Percentiles rank a stretch among this genome's conserved stretches.
These are phyloP conservation scores for Ajuga chamaepitys DNA, from an alignment of 257 asterid genomes.

Conservation along the genomic window DNA sequence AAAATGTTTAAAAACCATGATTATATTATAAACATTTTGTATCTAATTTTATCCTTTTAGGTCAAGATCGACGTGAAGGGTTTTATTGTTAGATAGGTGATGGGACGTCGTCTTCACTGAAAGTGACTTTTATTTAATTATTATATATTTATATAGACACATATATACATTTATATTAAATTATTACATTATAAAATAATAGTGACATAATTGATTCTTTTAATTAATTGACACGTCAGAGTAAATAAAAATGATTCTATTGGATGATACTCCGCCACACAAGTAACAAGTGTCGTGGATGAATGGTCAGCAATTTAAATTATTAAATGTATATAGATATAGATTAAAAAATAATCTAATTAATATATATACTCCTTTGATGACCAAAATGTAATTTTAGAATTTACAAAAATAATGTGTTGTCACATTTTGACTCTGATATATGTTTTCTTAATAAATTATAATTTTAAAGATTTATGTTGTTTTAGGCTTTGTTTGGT, in stretches of 20 bases:
- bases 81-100: background rate
- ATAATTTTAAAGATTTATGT: no score
- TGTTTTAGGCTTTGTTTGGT: no score
- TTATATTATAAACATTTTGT: no score
- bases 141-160: background rate
- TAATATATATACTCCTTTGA: no score
- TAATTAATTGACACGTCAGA: background rate
- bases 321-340: background rate
- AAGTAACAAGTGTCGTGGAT: background rate
- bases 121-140: background rate
- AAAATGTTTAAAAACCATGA: no score
- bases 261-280: background rate
- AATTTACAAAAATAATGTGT: no score
- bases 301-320: background rate
- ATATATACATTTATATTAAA: background rate
- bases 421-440: no score
- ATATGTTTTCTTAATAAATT: no score
- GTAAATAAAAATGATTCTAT: background rate
- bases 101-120: background rate
- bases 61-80: background rate
- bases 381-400: no score
- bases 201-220: background rate
- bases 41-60: background rate
- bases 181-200: background rate
- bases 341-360: background rate